Conservation (phyloP, 345 rosid species). For the Punica granatum region DNA sequence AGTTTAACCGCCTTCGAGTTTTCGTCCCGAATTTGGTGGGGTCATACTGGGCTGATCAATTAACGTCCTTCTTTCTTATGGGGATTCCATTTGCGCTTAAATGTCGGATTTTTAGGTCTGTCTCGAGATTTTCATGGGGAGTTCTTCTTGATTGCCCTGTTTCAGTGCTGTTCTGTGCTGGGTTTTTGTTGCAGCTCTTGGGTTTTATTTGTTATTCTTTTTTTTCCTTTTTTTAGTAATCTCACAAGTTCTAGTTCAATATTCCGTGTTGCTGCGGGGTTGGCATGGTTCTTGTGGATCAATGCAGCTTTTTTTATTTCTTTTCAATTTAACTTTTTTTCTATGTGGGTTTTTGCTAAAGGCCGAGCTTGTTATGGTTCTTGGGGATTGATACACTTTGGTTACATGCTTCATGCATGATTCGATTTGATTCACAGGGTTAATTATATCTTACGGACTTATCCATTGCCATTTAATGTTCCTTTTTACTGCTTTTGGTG, state of each 20-base stretch:
- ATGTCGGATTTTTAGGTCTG: neutral
- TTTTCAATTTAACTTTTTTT: neutral
- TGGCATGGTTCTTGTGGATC: neutral
- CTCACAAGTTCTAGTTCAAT: neutral
- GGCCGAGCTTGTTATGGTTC: neutral
- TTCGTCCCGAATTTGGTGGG: neutral
- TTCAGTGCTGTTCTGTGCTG: no score
- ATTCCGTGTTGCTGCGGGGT: neutral
- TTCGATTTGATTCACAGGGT: neutral
- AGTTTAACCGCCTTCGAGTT: neutral
- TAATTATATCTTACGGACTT: neutral
- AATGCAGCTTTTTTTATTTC: neutral
- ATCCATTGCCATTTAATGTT: neutral
- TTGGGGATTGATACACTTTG: neutral
- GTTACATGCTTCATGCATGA: neutral
- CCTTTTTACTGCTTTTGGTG: neutral
- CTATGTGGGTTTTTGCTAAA: neutral
- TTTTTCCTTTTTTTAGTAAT: neutral
- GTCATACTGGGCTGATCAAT: neutral
- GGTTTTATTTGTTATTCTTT: neutral
- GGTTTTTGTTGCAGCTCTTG: constrained; percentile 1
- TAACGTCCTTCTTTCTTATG: neutral
- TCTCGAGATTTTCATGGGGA: neutral
- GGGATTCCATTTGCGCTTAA: neutral
- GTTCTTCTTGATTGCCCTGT: neutral